Percentiles rank a stretch among this genome's conserved stretches.
Conservation (phyloP, 2,329 filamentous ascomycete species). For the Fonsecaea monophora region DNA sequence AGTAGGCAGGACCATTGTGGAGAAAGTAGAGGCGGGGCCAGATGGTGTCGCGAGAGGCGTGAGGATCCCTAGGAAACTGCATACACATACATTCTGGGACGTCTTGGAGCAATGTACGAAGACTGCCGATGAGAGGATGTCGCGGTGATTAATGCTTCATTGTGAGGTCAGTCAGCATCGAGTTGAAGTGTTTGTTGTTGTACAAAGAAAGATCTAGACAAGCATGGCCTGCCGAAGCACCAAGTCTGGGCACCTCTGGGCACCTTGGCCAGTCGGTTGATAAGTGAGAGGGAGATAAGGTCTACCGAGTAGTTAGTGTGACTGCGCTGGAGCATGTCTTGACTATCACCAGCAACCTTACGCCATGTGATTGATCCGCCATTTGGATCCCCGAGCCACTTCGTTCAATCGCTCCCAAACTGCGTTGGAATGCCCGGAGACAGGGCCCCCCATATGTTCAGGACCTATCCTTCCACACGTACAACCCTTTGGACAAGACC, state of each 20-base stretch:
- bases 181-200: not conserved
- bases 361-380: no score
- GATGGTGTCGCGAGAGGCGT: slow-evolving; percentile 61
- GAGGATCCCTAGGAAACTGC: slow-evolving; percentile 75
- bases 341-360: no score
- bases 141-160: not conserved
- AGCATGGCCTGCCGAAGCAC: not conserved
- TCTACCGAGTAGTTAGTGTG: no score
- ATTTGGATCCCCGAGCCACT: no score
- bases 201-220: not conserved
- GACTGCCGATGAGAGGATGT: slow-evolving; percentile 64
- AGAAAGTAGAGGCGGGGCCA: slow-evolving; percentile 46
- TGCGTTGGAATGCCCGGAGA: no score
- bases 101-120: slow-evolving; percentile 74
- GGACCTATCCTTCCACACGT: no score
- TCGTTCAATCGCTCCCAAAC: no score
- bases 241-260: not conserved
- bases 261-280: no score
- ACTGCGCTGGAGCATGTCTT: no score
- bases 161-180: not conserved
- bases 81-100: slow-evolving; percentile 78
- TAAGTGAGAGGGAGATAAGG: no score
- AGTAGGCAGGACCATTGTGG: slow-evolving; percentile 20
- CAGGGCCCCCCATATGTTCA: no score
- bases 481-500: no score